Evolutionary conservation across 331 rosid genomes (phyloP).

Genomic region (Pyracantha coccinea): DNA sequence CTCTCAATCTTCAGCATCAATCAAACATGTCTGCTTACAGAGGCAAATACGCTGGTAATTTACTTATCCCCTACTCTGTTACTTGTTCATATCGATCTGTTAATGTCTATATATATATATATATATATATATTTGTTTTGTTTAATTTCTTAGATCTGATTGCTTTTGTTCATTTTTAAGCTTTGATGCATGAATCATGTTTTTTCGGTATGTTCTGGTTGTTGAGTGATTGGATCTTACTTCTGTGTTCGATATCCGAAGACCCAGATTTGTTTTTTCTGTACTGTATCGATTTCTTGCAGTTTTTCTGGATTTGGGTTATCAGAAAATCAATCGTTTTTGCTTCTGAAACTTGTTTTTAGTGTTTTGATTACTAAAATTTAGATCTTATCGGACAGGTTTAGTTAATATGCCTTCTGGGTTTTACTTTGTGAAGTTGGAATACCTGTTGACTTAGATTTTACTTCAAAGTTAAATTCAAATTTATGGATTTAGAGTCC

Average conservation of each 20-base stretch:
- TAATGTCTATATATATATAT: too few relatives aligned
- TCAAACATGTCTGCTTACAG: conserved; percentile 16
- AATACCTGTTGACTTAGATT: neutral
- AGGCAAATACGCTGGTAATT: conserved; percentile 34
- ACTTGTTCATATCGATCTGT: neutral
- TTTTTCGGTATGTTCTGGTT: neutral
- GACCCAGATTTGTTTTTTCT: neutral
- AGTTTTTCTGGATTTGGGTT: neutral
- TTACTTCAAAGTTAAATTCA: neutral
- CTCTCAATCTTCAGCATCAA: neutral
- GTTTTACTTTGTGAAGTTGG: neutral
- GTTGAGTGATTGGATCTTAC: neutral
- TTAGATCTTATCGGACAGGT: neutral
- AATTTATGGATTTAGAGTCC: neutral
- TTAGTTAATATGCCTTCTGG: neutral
- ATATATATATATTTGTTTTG: neutral
- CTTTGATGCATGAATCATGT: neutral
- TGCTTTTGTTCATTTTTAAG: neutral
- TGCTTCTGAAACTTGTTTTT: neutral
- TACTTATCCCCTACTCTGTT: neutral
- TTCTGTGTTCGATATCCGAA: neutral
- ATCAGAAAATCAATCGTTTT: neutral
- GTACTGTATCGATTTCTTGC: neutral
- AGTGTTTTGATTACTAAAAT: neutral
- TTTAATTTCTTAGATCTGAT: neutral